Percentiles rank a stretch among this genome's conserved stretches.
These are phyloP conservation scores for Termitomyces sp. DNA, from an alignment of 768 basidiomycete species.

Conservation along the genomic window DNA sequence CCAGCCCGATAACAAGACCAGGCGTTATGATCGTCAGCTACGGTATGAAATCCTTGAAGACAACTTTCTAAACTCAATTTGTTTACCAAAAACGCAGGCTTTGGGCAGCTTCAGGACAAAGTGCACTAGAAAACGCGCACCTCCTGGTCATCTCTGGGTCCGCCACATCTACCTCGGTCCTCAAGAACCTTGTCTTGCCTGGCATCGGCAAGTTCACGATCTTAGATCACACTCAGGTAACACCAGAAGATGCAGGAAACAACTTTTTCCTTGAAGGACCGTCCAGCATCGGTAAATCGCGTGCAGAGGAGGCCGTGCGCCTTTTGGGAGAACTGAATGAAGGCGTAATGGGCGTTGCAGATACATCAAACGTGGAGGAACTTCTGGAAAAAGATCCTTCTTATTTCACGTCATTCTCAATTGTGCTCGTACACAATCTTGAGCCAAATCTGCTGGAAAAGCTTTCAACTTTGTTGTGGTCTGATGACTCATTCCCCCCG, in stretches of 20 bases:
- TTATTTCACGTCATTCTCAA: conserved; percentile 59
- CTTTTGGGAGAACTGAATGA: conserved; percentile 86
- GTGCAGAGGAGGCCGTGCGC: conserved; percentile 74
- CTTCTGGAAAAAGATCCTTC: conserved; percentile 51
- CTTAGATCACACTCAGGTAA: conserved; percentile 58
- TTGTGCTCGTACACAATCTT: conserved; percentile 86
- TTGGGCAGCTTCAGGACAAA: conserved; percentile 92
- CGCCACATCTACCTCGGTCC: conserved; percentile 80
- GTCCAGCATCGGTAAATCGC: conserved; percentile 71
- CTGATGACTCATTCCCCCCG: conserved; percentile 48
- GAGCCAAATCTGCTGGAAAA: conserved; percentile 44
- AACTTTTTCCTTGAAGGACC: conserved; percentile 90
- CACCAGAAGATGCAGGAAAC: conserved; percentile 80
- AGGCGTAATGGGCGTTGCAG: conserved; percentile 66
- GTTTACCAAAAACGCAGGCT: conserved; percentile 40
- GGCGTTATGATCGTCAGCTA: conserved; percentile 93
- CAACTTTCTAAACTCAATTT: not conserved
- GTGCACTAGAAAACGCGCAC: conserved; percentile 78
- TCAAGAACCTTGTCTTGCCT: conserved; percentile 96
- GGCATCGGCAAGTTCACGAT: conserved; percentile 96
- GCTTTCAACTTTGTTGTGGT: conserved; percentile 68
- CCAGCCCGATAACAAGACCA: conserved; percentile 80
- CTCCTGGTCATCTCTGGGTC: conserved; percentile 77
- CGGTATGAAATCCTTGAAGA: conserved; percentile 41
- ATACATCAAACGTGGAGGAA: conserved; percentile 47